Base-by-base conservation (phyloP, 1,139 yeast genomes). In the Yamadazyma triangularis region DNA sequence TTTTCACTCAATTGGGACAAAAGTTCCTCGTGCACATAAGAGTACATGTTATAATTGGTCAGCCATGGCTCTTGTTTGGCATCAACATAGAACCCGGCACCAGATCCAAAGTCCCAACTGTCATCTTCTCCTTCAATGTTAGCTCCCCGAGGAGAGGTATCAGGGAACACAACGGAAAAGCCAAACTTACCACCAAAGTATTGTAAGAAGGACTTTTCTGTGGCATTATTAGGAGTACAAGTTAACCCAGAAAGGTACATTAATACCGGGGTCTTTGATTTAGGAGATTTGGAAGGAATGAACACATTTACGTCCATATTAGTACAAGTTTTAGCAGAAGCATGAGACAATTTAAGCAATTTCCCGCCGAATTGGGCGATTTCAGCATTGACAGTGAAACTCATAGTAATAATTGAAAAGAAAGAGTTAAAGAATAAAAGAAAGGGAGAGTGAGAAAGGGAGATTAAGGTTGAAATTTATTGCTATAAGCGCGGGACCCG, bases 81-180 rank as follows among this genome's bases (percentile, higher is more conserved):
- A 58, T 91, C 84, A 34, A 91, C 73, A 51, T 91, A 91, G 61
- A 89, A 91, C 0, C 97, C 96, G 19, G 98, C 98, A 21, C 95
- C 95, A 2, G 89, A 70, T 13, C 98, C 98, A 50, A 91, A 86
- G 54, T 88, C 96, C 77, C 82, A 91, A 13, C 74, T 54, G 24
- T 82, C 93, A 50, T 84, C 85, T 52, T 87, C 95, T 22, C 95
- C 95, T 26, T 73, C 79, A 38, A 81, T 66, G 35, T 69, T 67
- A n/a, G 85, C 84, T n/a, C 95, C 96, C 45, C 97, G 77, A 33
- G 98, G 97, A 3, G 97, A 89, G 3, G 98, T 91, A 56, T 91
- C 98, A 12, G 98, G 97, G 56, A 84, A 89, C 2, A 91, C 86
- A 15, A 91, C 60, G 0, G 94, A 95, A 55, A 91, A 80, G 2